Percentiles rank a stretch among this genome's conserved stretches.
Conservation (phyloP, 257 asterid species). For the Anisodus acutangulus region DNA sequence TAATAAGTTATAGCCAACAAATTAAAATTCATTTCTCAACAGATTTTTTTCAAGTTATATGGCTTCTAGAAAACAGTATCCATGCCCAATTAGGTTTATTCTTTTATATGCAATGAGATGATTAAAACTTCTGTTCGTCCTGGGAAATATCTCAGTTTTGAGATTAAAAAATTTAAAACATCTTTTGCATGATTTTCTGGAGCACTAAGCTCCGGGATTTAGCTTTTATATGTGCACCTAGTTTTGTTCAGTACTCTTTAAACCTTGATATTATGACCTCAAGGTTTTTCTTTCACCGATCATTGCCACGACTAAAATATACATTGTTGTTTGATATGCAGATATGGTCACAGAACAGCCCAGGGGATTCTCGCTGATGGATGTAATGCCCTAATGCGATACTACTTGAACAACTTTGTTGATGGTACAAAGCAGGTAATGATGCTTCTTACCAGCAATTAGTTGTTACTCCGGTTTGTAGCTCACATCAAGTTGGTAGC, state of each 20-base stretch:
- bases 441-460: conserved; percentile 33
- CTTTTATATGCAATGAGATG: not conserved
- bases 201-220: not conserved
- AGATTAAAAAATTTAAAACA: not conserved
- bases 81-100: not conserved
- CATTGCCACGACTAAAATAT: not conserved
- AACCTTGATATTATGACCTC: conserved; percentile 1
- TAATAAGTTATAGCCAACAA: not conserved
- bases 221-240: not conserved
- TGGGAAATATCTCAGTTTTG: not conserved
- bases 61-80: not conserved
- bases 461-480: conserved; percentile 7
- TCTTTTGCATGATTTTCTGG: not conserved
- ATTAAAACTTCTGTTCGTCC: not conserved
- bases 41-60: not conserved
- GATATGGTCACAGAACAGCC: conserved; percentile 79
- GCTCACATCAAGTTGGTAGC: not conserved
- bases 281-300: conserved; percentile 1
- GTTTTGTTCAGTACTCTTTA: not conserved
- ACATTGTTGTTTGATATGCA: conserved; percentile 39
- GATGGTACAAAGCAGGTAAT: conserved; percentile 95
- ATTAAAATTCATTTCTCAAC: no score
- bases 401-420: conserved; percentile 86
- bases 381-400: conserved; percentile 74
- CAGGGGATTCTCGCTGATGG: conserved; percentile 76